These are phyloP conservation scores for Filobasidium floriforme DNA, from an alignment of 768 basidiomycete genomes.

Conservation along the genomic window DNA sequence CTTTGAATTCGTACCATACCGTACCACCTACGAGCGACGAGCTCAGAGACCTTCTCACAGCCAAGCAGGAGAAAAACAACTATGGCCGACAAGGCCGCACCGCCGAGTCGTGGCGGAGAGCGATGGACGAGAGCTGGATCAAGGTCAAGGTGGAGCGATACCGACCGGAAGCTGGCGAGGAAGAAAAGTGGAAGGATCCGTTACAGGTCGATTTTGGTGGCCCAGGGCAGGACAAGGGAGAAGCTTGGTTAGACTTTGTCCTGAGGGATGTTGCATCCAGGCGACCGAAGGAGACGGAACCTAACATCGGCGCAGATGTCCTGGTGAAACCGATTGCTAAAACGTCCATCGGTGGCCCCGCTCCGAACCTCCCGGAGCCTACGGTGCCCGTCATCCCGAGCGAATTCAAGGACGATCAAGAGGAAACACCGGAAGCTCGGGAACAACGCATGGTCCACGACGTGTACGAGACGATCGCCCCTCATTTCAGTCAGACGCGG, in stretches of 20 bases:
- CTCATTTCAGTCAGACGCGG: conserved; percentile 45
- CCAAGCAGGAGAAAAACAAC: background rate
- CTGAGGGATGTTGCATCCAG: background rate
- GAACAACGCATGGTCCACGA: conserved; percentile 43
- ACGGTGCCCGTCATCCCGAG: conserved; percentile 13
- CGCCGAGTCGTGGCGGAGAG: background rate
- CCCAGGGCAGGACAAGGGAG: background rate
- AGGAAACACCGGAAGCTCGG: conserved; percentile 21
- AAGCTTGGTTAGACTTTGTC: background rate
- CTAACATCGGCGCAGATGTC: background rate
- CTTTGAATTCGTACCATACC: background rate
- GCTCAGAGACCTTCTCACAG: background rate
- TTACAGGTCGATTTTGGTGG: background rate
- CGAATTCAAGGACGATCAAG: conserved; percentile 7
- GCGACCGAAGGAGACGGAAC: background rate
- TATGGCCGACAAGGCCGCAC: background rate
- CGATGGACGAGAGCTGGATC: background rate
- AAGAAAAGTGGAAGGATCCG: background rate
- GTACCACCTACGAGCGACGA: background rate
- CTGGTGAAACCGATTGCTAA: background rate
- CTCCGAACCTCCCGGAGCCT: background rate
- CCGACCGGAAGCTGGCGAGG: background rate
- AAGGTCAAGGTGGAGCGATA: conserved; percentile 1
- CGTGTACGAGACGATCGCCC: conserved; percentile 44
- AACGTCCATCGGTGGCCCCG: background rate